phyloP scores from a whole-genome alignment of 495 filamentous ascomycete species.

The Penicillium alfredii region DNA sequence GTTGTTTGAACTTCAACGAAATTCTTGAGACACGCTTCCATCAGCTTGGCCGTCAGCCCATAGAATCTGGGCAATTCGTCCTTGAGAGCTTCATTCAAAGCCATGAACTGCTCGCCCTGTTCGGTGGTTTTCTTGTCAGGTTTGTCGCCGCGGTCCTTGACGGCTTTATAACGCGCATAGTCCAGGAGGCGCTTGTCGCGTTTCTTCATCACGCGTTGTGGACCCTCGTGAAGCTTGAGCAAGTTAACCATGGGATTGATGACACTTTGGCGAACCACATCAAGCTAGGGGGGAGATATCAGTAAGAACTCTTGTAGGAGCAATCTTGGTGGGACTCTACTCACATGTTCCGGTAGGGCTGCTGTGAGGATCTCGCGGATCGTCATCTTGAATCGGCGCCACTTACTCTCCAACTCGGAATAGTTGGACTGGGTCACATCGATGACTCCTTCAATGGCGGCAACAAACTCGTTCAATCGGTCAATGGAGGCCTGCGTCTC shows the following conservation, averaged over 20 bases:
- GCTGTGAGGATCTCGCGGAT: slow-evolving; percentile 75
- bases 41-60: slow-evolving; percentile 65
- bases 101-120: slow-evolving; percentile 77
- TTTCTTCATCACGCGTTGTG: slow-evolving; percentile 82
- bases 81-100: slow-evolving; percentile 86
- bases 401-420: slow-evolving; percentile 83
- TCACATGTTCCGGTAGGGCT: slow-evolving; percentile 79
- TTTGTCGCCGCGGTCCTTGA: slow-evolving; percentile 72
- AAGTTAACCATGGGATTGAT: slow-evolving; percentile 82
- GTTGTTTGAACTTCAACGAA: slow-evolving; percentile 74
- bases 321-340: slow-evolving; percentile 26
- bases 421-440: slow-evolving; percentile 57
- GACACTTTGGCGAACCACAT: slow-evolving; percentile 68
- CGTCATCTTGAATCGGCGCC: slow-evolving; percentile 75
- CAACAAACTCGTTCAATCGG: slow-evolving; percentile 63
- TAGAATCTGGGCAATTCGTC: slow-evolving; percentile 88
- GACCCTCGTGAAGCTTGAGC: slow-evolving; percentile 72
- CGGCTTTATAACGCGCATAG: slow-evolving; percentile 73
- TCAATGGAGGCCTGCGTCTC: slow-evolving; percentile 64
- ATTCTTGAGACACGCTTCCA: slow-evolving; percentile 70
- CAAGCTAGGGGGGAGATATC: slow-evolving; percentile 46
- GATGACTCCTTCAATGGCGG: slow-evolving; percentile 60
- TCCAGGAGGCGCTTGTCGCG: slow-evolving; percentile 83
- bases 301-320: slow-evolving; percentile 2
- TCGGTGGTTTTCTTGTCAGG: slow-evolving; percentile 76